Evolutionary conservation across 495 filamentous ascomycete genomes (phyloP), one percentile per base, ranked within the genome.

Genomic region (Evernia prunastri): DNA sequence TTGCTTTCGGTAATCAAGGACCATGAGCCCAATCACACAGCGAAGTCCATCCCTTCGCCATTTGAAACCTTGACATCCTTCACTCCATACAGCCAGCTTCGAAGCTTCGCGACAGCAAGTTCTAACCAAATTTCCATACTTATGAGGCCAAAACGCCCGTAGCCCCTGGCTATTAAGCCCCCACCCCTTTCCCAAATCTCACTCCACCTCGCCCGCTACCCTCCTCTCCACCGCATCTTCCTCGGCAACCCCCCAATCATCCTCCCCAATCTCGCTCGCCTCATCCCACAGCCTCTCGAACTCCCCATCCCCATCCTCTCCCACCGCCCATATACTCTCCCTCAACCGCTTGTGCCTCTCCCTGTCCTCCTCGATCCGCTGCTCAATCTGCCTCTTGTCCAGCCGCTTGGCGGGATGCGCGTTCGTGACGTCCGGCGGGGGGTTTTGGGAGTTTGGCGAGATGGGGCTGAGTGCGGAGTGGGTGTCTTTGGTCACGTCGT

Each of bases 321-420:
- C 82, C 4, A 96, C 84, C 3, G 89, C 87, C 94, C 95, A 97
- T 72, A 93, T 92, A 67, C 83, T 88, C 73, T 98, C 94, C 20
- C 94, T 74, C 65, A 89, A 77, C 43, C 94, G 78, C 79, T 97
- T 97, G 75, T 97, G 96, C 47, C 94, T 81, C 73, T 98, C 95
- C 11, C 94, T 80, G 75, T 98, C 94, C 72, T 98, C 94, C 67
- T 98, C 95, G 66, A 98, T 97, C 58, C 94, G 76, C 78, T 97
- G 92, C 76, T 97, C 91, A 42, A 96, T 89, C 78, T 93, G 87
- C 61, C 86, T 83, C 73, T 91, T 93, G 70, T 97, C 91, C 17
- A 92, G 78, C 61, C 84, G 81, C 54, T 79, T 69, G 11, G 63
- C 57, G 72, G 12, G 75, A 74, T 15, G 72, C 76, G 5, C 58